Evolutionary conservation across 345 rosid species (phyloP).

Genomic region (Mallotus nudiflorus): DNA sequence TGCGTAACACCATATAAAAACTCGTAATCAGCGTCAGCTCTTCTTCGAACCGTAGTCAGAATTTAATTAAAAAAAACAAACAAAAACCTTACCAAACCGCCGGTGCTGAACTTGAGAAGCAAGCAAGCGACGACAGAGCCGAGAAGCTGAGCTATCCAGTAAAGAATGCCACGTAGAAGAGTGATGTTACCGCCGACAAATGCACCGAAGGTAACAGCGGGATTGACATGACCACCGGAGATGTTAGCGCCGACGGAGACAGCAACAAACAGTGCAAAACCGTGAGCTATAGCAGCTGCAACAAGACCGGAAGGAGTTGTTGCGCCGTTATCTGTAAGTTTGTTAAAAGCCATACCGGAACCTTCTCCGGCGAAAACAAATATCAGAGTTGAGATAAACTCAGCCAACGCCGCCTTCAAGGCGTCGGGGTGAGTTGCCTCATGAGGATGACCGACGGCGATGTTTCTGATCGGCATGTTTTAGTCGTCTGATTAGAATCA

Average conservation of each 20-base stretch:
- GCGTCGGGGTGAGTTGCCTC: slow-evolving; percentile 73
- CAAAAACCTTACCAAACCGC: slow-evolving; percentile 61
- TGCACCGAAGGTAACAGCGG: slow-evolving; percentile 88
- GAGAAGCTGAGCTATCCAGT: slow-evolving; percentile 89
- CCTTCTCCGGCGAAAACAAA: slow-evolving; percentile 93
- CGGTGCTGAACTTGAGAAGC: slow-evolving; percentile 74
- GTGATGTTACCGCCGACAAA: slow-evolving; percentile 84
- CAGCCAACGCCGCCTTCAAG: slow-evolving; percentile 79
- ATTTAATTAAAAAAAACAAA: not conserved
- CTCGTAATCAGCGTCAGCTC: not conserved
- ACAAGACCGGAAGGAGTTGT: slow-evolving; percentile 79
- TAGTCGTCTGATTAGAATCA: slow-evolving; percentile 20
- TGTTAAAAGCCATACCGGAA: slow-evolving; percentile 88
- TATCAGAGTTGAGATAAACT: slow-evolving; percentile 77
- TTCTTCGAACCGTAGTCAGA: too few relatives aligned
- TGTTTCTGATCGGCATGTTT: slow-evolving; percentile 81
- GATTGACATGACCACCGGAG: slow-evolving; percentile 95
- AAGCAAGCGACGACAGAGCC: slow-evolving; percentile 83
- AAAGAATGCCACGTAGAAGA: slow-evolving; percentile 80
- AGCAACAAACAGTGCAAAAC: slow-evolving; percentile 73
- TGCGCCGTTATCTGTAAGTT: slow-evolving; percentile 70
- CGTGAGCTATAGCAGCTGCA: slow-evolving; percentile 77
- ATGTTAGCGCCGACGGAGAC: slow-evolving; percentile 81
- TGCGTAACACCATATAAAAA: slow-evolving; percentile 25
- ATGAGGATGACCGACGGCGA: slow-evolving; percentile 66